Base-by-base conservation (phyloP, 345 rosid species). In the Gossypium longicalyx region DNA sequence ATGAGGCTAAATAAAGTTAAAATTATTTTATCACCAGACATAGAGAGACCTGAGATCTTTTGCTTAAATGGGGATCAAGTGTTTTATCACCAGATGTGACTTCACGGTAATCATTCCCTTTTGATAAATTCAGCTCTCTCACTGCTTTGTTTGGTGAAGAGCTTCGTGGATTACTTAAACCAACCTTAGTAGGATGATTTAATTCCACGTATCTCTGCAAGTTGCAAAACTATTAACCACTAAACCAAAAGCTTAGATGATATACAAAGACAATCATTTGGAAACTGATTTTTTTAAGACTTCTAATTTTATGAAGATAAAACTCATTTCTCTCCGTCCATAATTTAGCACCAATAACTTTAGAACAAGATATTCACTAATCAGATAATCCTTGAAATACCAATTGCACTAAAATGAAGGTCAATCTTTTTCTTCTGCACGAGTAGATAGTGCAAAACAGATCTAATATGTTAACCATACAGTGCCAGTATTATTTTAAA, bases 11-110 rank as follows among this genome's bases (percentile, higher is more conserved):
- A 68, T 41, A 76, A 52, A 68, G 60, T 76, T 47, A 17, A 67
- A 22, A 73, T 23, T 22, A 58, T 12, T 43, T 60, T 38, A 52
- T 16, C 15, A 25, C 29, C 11, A 8, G 53, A 69, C 9, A 25
- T 16, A 65, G 41, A 81, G 62, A 73, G 20, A 89, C 94, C 91
- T 85, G 91, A 69, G 47, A 58, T 49, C 74, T 73, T 72, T 81
- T 77, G 47, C 68, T 76, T 49, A 74, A 66, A 7, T 75, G 72
- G 54, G 80, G 76, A 44, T 77, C 76, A 74, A 70, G 79, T 25
- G 75, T 71, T 76, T 79, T 84, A 59, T 84, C 85, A 75, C 79
- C 82, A 61, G 78, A 74, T 71, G 77, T 65, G 61, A 78, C 77
- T 80, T 82, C 80, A 54, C 19, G 73, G 58, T 58, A 23, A 59